Base-by-base conservation (phyloP, 768 basidiomycete species). In the Mycena galopus region DNA sequence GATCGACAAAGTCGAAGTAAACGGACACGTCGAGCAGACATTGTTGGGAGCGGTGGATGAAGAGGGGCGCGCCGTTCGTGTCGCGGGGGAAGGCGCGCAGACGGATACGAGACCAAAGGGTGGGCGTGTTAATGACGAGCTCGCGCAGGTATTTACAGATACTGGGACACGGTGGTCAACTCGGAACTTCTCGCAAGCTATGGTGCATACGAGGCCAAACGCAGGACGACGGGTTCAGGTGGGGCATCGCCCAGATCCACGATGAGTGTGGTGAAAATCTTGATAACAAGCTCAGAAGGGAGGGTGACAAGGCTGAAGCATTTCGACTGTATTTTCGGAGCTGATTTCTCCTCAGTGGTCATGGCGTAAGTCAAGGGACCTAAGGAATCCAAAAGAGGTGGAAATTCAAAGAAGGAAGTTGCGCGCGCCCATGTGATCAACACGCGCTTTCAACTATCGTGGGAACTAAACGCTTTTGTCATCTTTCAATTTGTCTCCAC, bases 131-230 rank as follows among this genome's bases (percentile, higher is more conserved):
- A 17, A 81, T 21, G 17, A 78, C 78, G 8, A 83, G 39, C 1
- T 73, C 47, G 29, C 82, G 69, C 79, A 82, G 81, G 17, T 63
- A 67, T 47, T 73, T 75, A 70, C 80, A 84, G 50, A 84, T 79
- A 14, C 73, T 76, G 35, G 71, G 37, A 83, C 55, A 30, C 63
- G n/a, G 44, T 68, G 42, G 32, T 76, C 72, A 55, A 70, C 56
- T 21, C 70, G 75, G 25, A 39, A 14, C 23, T 32, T 50, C 37
- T 30, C 9, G 19, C 25, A 25, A 27, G 69, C 23, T 21, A 39
- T 25, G 8, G 29, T 30, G 69, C 69, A 33, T 65, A 71, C 69
- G 63, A 25, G 27, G 44, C 51, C 23, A 73, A 37, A 23, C 12
- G 47, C 35, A 73, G 12, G 14, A 68, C 37, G 16, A 59, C 35